Evolutionary conservation across 2,329 filamentous ascomycete species (phyloP).

Genomic region (Botrytis fabae): DNA sequence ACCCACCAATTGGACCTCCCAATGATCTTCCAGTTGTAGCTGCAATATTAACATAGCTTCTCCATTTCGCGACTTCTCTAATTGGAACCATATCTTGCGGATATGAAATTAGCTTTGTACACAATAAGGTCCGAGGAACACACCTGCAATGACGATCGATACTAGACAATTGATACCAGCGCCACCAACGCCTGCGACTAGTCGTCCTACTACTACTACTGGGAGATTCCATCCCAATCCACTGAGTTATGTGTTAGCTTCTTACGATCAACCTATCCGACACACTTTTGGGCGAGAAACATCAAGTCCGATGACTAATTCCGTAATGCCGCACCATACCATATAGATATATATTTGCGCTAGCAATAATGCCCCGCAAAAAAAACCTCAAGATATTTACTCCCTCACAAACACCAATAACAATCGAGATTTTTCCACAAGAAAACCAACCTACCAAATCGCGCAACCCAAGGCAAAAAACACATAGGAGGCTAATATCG

Average conservation of each 20-base stretch:
- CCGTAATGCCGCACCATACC: background rate
- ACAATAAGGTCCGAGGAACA: background rate
- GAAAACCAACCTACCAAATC: conserved; percentile 44
- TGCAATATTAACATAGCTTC: conserved; percentile 54
- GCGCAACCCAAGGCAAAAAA: conserved; percentile 49
- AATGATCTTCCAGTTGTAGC: conserved; percentile 53
- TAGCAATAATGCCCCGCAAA: background rate
- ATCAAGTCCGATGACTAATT: background rate
- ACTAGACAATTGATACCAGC: conserved; percentile 53
- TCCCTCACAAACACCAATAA: background rate
- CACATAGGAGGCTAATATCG: conserved; percentile 45
- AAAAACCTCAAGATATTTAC: background rate
- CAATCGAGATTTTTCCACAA: background rate
- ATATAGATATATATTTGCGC: background rate
- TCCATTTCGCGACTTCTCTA: conserved; percentile 54
- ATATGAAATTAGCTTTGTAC: background rate
- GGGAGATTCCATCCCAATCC: conserved; percentile 50
- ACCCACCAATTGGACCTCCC: conserved; percentile 58
- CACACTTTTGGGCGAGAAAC: background rate
- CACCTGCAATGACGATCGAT: conserved; percentile 54
- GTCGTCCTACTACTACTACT: conserved; percentile 51
- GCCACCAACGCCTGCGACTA: conserved; percentile 53
- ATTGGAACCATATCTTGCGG: conserved; percentile 51
- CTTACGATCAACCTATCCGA: fast-evolving
- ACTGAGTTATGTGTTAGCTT: conserved; percentile 31